Conservation (phyloP, 768 basidiomycete species). For the Hypsizygus marmoreus region DNA sequence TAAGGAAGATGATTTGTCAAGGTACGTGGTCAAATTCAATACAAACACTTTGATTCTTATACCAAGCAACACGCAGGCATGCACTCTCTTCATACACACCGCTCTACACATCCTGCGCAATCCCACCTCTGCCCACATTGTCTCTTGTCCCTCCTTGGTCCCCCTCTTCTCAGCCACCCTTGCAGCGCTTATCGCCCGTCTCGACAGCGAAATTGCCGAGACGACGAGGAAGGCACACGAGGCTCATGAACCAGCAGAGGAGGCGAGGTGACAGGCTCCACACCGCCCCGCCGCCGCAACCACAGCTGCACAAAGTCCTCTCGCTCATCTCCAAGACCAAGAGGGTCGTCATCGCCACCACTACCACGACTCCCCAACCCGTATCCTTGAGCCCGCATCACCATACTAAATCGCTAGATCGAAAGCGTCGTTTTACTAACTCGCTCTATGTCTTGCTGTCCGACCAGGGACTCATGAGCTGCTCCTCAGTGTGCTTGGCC, state of each 20-base stretch:
- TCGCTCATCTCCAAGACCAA: conserved; percentile 56
- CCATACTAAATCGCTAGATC: too few species aligned
- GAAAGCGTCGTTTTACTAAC: too few species aligned
- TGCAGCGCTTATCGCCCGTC: conserved; percentile 37
- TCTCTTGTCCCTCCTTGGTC: conserved; percentile 37
- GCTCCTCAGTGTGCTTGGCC: too few species aligned
- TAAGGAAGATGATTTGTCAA: conserved; percentile 71
- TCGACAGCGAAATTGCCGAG: conserved; percentile 46
- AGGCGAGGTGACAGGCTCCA: conserved; percentile 46
- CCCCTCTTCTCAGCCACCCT: conserved; percentile 31
- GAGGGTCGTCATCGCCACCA: conserved; percentile 56
- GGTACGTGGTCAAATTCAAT: conserved; percentile 36
- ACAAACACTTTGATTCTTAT: neutral
- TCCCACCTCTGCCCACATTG: conserved; percentile 66
- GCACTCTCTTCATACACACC: conserved; percentile 56
- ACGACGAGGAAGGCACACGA: conserved; percentile 49
- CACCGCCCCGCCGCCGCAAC: conserved; percentile 15
- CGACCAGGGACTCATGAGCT: too few species aligned
- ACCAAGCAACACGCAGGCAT: conserved; percentile 44
- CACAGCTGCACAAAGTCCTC: conserved; percentile 51
- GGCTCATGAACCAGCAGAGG: conserved; percentile 45
- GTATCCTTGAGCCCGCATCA: too few species aligned
- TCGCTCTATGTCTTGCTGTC: too few species aligned
- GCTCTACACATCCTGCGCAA: conserved; percentile 58
- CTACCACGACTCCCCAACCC: conserved; percentile 41